Base-by-base conservation (phyloP, 768 basidiomycete species). In the Phaffia tasmanica region DNA sequence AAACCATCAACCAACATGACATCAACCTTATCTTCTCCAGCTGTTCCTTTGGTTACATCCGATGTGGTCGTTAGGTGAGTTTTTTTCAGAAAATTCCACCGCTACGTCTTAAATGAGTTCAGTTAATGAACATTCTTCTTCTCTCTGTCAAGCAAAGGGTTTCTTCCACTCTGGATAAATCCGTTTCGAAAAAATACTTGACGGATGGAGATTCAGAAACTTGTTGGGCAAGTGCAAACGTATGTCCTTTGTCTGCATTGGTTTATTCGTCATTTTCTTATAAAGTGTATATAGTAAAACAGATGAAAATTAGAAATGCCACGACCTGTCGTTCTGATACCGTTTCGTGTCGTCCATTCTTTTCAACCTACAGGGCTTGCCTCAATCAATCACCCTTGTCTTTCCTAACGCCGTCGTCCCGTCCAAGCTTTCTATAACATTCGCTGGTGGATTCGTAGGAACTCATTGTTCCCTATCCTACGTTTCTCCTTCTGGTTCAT, bases 121-220 rank as follows among this genome's bases (percentile, higher is more conserved):
- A 29, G n/a, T 56, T 29, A 9, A 56, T 14, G 54, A 56, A 9
- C 54, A 15, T n/a, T 18, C 21, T 18, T 27, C 21, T n/a, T 54
- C 53, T 54, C 27, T 54, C 53, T 54, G n/a, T n/a, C 27, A n/a
- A n/a, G 27, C 9, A 32, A 48, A 68, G 67, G 7, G 67, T 69
- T n/a, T 63, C 62, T 51, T 69, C 67, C n/a, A 69, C 67, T 16
- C 67, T 69, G 29, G 67, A 69, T 58, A 69, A 69, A 29, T 63
- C 67, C 19, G 63, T 64, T 19, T 62, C 62, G 21, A 69, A 69
- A 50, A 69, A 69, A 32, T 69, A 54, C 57, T 57, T 69, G 8
- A 69, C 67, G 11, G 67, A 69, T 56, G 62, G 63, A 1, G 47
- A 35, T 57, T 57, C 58, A 21, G 67, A 69, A 32, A 69, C 67